Conservation (phyloP, 2,329 filamentous ascomycete genomes). For the Hypoxylon sp. region DNA sequence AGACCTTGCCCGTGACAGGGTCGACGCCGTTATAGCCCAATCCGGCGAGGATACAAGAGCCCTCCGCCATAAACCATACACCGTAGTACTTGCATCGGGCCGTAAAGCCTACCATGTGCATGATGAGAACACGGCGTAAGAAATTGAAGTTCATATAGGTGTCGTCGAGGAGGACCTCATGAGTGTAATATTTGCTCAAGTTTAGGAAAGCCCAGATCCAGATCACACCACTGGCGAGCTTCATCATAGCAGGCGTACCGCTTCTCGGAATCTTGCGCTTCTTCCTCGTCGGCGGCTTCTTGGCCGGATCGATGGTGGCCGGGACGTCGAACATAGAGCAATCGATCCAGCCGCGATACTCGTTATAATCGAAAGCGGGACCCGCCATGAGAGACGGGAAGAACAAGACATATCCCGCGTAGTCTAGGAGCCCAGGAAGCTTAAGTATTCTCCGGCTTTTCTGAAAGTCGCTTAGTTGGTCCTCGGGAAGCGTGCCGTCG, state of each 20-base stretch:
- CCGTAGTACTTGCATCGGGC: constrained; percentile 95
- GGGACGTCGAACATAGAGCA: constrained; percentile 95
- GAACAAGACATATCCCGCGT: constrained; percentile 91
- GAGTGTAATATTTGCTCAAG: constrained; percentile 77
- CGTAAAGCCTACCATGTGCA: constrained; percentile 88
- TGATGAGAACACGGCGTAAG: constrained; percentile 78
- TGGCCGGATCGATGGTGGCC: constrained; percentile 83
- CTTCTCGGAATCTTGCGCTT: constrained; percentile 94
- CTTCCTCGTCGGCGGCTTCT: constrained; percentile 87
- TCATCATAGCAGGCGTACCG: constrained; percentile 85
- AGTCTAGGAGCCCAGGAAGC: constrained; percentile 85
- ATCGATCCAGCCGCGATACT: constrained; percentile 93
- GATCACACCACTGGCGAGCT: constrained; percentile 78
- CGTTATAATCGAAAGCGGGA: constrained; percentile 93
- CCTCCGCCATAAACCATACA: constrained; percentile 93
- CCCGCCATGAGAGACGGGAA: constrained; percentile 93
- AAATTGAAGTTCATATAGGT: constrained; percentile 78
- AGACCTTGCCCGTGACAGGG: constrained; percentile 84
- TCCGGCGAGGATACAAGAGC: constrained; percentile 92
- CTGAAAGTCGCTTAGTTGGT: constrained; percentile 88
- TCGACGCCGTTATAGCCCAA: constrained; percentile 96
- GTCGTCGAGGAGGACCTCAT: constrained; percentile 74
- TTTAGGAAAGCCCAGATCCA: constrained; percentile 88
- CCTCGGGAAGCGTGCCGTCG: constrained; percentile 85
- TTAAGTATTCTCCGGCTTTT: constrained; percentile 83